These are phyloP conservation scores for Thielaviopsis ethacetica DNA, from an alignment of 2,329 filamentous ascomycete species.

Conservation along the genomic window DNA sequence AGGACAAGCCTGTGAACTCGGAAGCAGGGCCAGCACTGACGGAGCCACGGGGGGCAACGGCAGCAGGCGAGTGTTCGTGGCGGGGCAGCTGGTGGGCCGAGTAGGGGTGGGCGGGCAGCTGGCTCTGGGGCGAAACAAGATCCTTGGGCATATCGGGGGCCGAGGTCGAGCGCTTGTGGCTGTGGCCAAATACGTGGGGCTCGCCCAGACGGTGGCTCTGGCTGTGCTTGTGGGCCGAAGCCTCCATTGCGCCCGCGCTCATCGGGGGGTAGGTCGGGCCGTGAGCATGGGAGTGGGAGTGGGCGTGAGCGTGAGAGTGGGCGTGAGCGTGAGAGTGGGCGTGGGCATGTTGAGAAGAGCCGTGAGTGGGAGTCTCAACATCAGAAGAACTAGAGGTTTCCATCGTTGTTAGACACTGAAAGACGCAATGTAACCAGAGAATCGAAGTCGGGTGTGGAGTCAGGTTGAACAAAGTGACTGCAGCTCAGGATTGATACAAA, in stretches of 20 bases:
- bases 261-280: slow-evolving; percentile 1
- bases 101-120: neutral
- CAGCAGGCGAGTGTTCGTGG: neutral
- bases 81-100: neutral
- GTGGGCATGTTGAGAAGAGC: neutral
- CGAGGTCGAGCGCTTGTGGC: slow-evolving; percentile 10
- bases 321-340: neutral
- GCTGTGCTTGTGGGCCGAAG: slow-evolving; percentile 1
- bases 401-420: neutral
- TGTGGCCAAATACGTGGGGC: slow-evolving; percentile 7
- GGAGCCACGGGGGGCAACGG: neutral
- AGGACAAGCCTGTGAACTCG: slow-evolving; percentile 8
- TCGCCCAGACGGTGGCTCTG: slow-evolving; percentile 6
- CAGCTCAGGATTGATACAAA: neutral
- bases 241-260: neutral
- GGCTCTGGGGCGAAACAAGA: neutral
- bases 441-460: neutral
- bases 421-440: neutral
- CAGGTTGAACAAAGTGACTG: neutral
- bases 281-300: neutral
- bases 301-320: slow-evolving; percentile 1
- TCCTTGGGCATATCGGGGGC: slow-evolving; percentile 11
- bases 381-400: slow-evolving; percentile 6
- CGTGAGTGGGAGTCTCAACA: slow-evolving; percentile 2
- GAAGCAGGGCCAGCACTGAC: neutral